phyloP scores from a whole-genome alignment of 306 rosid genomes.

The Corylus avellana region DNA sequence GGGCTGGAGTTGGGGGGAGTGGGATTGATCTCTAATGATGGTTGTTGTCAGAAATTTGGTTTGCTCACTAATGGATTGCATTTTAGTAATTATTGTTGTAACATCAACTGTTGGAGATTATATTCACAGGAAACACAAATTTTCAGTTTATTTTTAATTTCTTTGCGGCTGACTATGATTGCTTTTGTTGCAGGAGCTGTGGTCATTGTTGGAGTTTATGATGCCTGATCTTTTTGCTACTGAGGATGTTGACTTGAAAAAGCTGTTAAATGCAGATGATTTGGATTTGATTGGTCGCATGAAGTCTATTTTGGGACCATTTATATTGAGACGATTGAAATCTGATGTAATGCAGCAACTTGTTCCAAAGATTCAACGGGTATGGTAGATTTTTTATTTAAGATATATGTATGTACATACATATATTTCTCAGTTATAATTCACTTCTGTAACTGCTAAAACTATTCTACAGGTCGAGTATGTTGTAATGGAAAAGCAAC shows the following conservation, averaged over 20 bases:
- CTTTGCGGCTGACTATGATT: slow-evolving; percentile 23
- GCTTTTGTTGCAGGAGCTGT: slow-evolving; percentile 73
- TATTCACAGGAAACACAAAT: not conserved
- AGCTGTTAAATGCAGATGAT: slow-evolving; percentile 73
- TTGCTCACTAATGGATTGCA: not conserved
- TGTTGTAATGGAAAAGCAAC: slow-evolving; percentile 83
- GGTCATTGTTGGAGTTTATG: slow-evolving; percentile 97
- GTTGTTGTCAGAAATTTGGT: not conserved
- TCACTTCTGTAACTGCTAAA: slow-evolving; percentile 12
- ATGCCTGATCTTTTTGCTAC: slow-evolving; percentile 89
- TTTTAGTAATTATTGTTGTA: not conserved
- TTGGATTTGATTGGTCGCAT: slow-evolving; percentile 75
- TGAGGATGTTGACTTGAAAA: slow-evolving; percentile 92
- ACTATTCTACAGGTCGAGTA: slow-evolving; percentile 69
- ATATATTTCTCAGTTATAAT: slow-evolving; percentile 13
- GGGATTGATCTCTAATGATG: not conserved
- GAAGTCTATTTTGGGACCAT: slow-evolving; percentile 97
- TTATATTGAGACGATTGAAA: slow-evolving; percentile 88
- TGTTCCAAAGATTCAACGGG: slow-evolving; percentile 88
- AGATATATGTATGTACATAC: not conserved
- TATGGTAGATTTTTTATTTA: slow-evolving; percentile 24
- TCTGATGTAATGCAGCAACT: slow-evolving; percentile 99
- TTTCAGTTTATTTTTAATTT: slow-evolving; percentile 14
- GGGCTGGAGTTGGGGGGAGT: not conserved
- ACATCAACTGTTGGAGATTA: not conserved